Evolutionary conservation across 176 grass and related monocot species (phyloP), one percentile per base, ranked within the genome.

Genomic region (Musa beccarii): DNA sequence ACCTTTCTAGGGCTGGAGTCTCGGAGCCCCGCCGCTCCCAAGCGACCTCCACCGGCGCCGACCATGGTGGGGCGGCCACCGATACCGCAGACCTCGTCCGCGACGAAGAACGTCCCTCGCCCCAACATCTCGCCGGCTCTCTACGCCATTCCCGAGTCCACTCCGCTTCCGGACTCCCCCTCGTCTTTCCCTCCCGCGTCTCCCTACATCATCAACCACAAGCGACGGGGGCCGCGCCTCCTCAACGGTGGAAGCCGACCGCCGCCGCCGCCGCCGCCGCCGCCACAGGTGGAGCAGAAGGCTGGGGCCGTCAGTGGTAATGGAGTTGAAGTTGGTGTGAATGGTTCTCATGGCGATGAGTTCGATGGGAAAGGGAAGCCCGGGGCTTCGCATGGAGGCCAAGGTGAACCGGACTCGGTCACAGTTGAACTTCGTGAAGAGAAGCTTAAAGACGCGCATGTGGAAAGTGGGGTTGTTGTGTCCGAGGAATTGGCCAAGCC

Each of bases 151-250:
- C 83, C 83, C 22, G 83, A 84, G 77, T 29, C 59, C 59, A 84
- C 83, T 75, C 49, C 76, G 2, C 56, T 84, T 22, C 75, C 54
- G 8, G 50, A 51, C 28, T 84, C 83, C 53, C 71, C 83, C 26
- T 84, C 83, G 63, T 80, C 83, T 25, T 84, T 79, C 59, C 77
- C 83, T n/a, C 83, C 83, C 22, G 21, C 77, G 15, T 84, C 63
- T 75, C 83, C 83, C 68, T 84, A 84, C 22, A 74, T 84, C 22
- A 75, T 84, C 68, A 84, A 84, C 25, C 77, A 84, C 76, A 84
- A 84, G 77, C 66, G 83, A 63, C 83, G 83, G 19, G 83, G 83
- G 13, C 83, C 83, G 29, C 77, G 77, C 68, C 76, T 80, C 72
- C 52, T 84, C 20, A 84, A 84, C 49, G 28, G 24, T 53, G 70